These are phyloP conservation scores for Xeromyces bisporus DNA, from an alignment of 495 filamentous ascomycete genomes.

Conservation along the genomic window DNA sequence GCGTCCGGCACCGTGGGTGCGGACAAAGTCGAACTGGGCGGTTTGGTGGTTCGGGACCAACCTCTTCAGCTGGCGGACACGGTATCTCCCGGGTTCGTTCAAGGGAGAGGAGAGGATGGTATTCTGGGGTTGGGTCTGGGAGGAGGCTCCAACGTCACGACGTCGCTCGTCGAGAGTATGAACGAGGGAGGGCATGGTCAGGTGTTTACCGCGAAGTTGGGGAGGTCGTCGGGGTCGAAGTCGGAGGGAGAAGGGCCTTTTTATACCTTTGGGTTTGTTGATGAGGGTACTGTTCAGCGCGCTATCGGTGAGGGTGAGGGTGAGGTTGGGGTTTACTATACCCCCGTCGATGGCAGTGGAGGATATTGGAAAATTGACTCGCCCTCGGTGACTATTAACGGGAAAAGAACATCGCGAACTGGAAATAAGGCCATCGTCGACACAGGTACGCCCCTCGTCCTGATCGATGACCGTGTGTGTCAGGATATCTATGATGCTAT, in stretches of 20 bases:
- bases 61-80: constrained; percentile 50
- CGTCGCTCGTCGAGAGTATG: constrained; percentile 66
- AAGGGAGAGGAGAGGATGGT: constrained; percentile 45
- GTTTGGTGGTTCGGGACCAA: constrained; percentile 50
- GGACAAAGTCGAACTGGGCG: constrained; percentile 51
- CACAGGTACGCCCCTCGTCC: constrained; percentile 58
- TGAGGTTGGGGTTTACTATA: constrained; percentile 38
- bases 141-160: constrained; percentile 57
- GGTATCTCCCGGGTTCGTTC: constrained; percentile 44
- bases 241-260: constrained; percentile 43
- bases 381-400: constrained; percentile 41
- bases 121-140: constrained; percentile 57
- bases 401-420: constrained; percentile 35
- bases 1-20: constrained; percentile 56
- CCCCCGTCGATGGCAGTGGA: constrained; percentile 46
- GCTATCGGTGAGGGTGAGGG: too few species aligned
- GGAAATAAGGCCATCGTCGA: constrained; percentile 67
- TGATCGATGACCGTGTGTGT: constrained; percentile 49
- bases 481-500: constrained; percentile 55
- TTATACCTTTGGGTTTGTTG: constrained; percentile 69
- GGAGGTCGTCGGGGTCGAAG: constrained; percentile 42
- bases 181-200: constrained; percentile 39
- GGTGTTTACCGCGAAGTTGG: constrained; percentile 63
- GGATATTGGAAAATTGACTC: constrained; percentile 63
- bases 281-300: constrained; percentile 40